phyloP scores from a whole-genome alignment of 2,329 filamentous ascomycete species.

The Cladosporium halotolerans region DNA sequence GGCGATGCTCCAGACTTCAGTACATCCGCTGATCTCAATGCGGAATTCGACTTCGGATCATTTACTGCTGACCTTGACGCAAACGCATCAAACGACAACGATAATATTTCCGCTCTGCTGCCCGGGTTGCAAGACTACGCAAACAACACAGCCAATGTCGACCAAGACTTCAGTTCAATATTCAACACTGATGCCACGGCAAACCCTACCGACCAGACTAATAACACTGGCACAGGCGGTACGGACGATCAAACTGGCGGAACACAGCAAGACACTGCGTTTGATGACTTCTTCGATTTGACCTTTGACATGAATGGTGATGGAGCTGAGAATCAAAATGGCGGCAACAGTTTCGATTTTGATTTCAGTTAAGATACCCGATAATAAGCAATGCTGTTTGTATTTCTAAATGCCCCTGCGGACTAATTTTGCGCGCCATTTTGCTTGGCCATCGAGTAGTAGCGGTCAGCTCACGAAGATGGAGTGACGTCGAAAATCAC shows the following conservation, averaged over 20 bases:
- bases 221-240: slow-evolving; percentile 9
- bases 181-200: slow-evolving; percentile 16
- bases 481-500: not conserved
- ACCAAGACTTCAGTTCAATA: slow-evolving; percentile 23
- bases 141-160: slow-evolving; percentile 19
- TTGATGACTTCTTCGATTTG: slow-evolving; percentile 33
- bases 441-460: not conserved
- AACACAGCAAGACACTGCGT: slow-evolving; percentile 20
- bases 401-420: not conserved
- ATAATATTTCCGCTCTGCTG: slow-evolving; percentile 32
- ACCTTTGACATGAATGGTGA: slow-evolving; percentile 26
- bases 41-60: slow-evolving; percentile 31
- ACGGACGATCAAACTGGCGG: slow-evolving; percentile 11
- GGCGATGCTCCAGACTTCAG: slow-evolving; percentile 11
- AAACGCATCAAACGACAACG: slow-evolving; percentile 21
- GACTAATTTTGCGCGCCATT: not conserved
- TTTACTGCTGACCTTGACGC: slow-evolving; percentile 20
- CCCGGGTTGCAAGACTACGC: slow-evolving; percentile 39
- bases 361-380: slow-evolving; percentile 17
- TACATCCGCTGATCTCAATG: slow-evolving; percentile 11
- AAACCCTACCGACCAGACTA: not conserved
- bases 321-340: slow-evolving; percentile 13
- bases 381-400: not conserved
- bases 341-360: slow-evolving; percentile 26
- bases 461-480: not conserved